Percentiles rank a stretch among this genome's conserved stretches.
Conservation (phyloP, 768 basidiomycete species). For the Porphyrellus cyaneotinctus region DNA sequence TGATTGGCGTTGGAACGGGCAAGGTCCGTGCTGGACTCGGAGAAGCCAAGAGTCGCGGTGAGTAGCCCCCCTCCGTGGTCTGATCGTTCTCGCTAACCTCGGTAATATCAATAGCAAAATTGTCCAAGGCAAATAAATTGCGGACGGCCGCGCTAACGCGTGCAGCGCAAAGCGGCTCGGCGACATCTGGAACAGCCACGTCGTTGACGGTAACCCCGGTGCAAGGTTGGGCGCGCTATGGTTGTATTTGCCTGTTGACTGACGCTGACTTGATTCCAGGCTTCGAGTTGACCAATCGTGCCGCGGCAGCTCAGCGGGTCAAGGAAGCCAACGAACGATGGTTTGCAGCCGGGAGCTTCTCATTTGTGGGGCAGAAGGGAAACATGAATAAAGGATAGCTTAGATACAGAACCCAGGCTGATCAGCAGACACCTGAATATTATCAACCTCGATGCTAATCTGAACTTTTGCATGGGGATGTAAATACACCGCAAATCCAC, state of each 20-base stretch:
- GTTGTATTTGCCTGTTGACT: not conserved
- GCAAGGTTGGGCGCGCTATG: conserved; percentile 58
- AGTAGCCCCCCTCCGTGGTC: conserved; percentile 21
- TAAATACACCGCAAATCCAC: conserved; percentile 10
- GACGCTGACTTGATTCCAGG: conserved; percentile 37
- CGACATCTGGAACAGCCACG: conserved; percentile 79
- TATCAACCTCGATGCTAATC: conserved; percentile 1
- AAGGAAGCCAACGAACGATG: conserved; percentile 96
- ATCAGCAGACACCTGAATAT: not conserved
- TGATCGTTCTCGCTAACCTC: not conserved
- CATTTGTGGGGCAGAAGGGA: conserved; percentile 64
- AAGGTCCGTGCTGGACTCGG: conserved; percentile 85
- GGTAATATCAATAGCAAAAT: conserved; percentile 61
- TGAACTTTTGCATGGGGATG: conserved; percentile 6
- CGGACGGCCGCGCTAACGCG: conserved; percentile 81
- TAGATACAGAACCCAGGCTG: not conserved
- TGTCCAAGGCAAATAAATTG: conserved; percentile 92
- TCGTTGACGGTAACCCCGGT: conserved; percentile 93
- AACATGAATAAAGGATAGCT: conserved; percentile 20
- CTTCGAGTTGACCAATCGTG: conserved; percentile 91
- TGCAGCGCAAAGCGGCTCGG: conserved; percentile 54
- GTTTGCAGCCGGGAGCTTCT: conserved; percentile 87
- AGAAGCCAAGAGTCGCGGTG: conserved; percentile 90
- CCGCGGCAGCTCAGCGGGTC: conserved; percentile 79
- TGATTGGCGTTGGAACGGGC: conserved; percentile 87